Conservation (phyloP, 805 yeast species). For the Saccharomyces jurei region DNA sequence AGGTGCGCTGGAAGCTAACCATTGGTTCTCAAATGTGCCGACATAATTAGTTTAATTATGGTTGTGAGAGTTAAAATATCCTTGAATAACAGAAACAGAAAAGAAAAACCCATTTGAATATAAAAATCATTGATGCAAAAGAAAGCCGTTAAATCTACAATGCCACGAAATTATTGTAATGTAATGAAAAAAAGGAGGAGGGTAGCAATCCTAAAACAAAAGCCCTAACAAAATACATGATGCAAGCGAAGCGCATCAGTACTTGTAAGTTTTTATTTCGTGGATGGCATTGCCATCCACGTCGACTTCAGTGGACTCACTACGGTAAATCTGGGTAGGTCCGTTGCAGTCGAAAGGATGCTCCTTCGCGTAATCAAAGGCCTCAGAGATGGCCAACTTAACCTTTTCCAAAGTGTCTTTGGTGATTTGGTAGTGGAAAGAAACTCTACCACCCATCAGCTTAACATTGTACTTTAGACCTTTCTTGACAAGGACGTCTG, state of each 20-base stretch:
- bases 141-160: conserved; percentile 11
- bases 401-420: conserved; percentile 48
- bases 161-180: conserved; percentile 15
- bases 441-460: conserved; percentile 65
- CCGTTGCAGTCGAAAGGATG: conserved; percentile 47
- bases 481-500: conserved; percentile 42
- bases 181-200: neutral
- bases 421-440: conserved; percentile 68
- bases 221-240: neutral
- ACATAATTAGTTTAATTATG: neutral
- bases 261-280: conserved; percentile 29
- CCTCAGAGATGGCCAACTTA: conserved; percentile 50
- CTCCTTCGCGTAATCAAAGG: conserved; percentile 43
- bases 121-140: conserved; percentile 8
- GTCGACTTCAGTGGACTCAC: conserved; percentile 31
- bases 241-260: conserved; percentile 8
- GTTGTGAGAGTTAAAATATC: neutral
- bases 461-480: conserved; percentile 56
- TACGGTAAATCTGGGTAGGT: conserved; percentile 40
- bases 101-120: conserved; percentile 6
- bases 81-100: neutral
- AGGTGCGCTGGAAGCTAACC: conserved; percentile 6
- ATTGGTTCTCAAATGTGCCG: conserved; percentile 27
- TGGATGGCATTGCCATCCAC: conserved; percentile 26
- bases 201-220: neutral